Evolutionary conservation across 2,329 filamentous ascomycete species (phyloP).

Genomic region (Colletotrichum acutatum): DNA sequence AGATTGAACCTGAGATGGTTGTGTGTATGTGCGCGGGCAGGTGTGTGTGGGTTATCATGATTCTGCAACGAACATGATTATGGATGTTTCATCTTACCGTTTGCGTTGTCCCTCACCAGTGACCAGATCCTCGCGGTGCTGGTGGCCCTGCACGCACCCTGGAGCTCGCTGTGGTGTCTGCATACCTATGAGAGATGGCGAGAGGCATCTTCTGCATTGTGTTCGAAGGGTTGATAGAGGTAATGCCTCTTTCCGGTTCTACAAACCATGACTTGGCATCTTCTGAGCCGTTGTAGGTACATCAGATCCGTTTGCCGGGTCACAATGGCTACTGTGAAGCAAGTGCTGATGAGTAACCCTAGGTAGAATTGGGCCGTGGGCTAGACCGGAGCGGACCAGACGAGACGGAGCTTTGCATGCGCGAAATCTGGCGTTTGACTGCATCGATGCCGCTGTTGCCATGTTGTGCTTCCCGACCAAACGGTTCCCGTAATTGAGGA

Average conservation of each 20-base stretch:
- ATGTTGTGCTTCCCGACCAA: slow-evolving; percentile 38
- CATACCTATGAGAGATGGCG: slow-evolving; percentile 12
- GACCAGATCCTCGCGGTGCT: slow-evolving; percentile 16
- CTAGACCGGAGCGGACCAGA: slow-evolving; percentile 14
- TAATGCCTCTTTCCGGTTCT: slow-evolving; percentile 12
- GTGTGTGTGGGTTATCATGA: slow-evolving; percentile 32
- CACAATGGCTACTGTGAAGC: slow-evolving; percentile 8
- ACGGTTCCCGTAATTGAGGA: slow-evolving; percentile 33
- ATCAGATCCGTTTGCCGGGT: slow-evolving; percentile 31
- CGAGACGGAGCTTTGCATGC: slow-evolving; percentile 34
- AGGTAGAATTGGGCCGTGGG: slow-evolving; percentile 10
- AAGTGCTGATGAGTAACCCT: background rate
- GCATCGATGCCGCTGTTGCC: slow-evolving; percentile 39
- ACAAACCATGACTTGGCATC: background rate
- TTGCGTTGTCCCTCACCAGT: slow-evolving; percentile 19
- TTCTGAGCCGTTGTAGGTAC: background rate
- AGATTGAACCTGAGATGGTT: slow-evolving; percentile 4
- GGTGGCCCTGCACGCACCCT: slow-evolving; percentile 14
- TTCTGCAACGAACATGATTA: slow-evolving; percentile 37
- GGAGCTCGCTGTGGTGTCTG: background rate
- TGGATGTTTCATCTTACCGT: slow-evolving; percentile 35
- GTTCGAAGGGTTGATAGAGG: background rate
- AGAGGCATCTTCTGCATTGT: background rate
- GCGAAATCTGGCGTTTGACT: slow-evolving; percentile 41
- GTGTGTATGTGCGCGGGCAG: slow-evolving; percentile 2